phyloP scores from a whole-genome alignment of 345 rosid genomes.

The Sisymbrium irio region DNA sequence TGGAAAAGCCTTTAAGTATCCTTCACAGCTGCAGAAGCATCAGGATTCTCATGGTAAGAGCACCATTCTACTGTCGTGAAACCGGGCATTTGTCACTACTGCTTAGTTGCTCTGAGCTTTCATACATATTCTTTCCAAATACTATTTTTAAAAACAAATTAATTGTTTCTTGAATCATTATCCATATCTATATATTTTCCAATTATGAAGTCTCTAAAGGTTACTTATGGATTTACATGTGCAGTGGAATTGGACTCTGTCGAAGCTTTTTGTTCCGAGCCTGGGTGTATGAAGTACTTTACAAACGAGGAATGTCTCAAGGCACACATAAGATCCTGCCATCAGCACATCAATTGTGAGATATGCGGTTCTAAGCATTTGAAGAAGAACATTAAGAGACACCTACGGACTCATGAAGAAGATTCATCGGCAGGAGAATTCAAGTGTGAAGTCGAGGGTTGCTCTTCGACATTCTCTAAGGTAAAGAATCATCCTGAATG shows the following conservation, averaged over 20 bases:
- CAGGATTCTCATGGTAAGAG: constrained; percentile 70
- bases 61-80: not conserved
- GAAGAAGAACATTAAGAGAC: constrained; percentile 78
- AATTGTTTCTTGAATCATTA: not conserved
- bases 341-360: constrained; percentile 55
- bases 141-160: not conserved
- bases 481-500: constrained; percentile 37
- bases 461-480: constrained; percentile 57
- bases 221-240: not conserved
- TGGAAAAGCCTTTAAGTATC: constrained; percentile 66
- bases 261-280: constrained; percentile 80
- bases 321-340: constrained; percentile 65
- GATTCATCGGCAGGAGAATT: constrained; percentile 37
- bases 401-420: constrained; percentile 56
- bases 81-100: not conserved
- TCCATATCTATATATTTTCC: not conserved
- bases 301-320: constrained; percentile 63
- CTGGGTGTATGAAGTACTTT: constrained; percentile 71
- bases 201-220: constrained; percentile 1
- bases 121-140: too few species aligned
- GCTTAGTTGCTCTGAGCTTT: not conserved
- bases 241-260: constrained; percentile 68
- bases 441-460: constrained; percentile 59
- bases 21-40: constrained; percentile 64
- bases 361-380: constrained; percentile 64